These are phyloP conservation scores for Penicillium sp. DNA, from an alignment of 2,329 filamentous ascomycete genomes.

Conservation along the genomic window DNA sequence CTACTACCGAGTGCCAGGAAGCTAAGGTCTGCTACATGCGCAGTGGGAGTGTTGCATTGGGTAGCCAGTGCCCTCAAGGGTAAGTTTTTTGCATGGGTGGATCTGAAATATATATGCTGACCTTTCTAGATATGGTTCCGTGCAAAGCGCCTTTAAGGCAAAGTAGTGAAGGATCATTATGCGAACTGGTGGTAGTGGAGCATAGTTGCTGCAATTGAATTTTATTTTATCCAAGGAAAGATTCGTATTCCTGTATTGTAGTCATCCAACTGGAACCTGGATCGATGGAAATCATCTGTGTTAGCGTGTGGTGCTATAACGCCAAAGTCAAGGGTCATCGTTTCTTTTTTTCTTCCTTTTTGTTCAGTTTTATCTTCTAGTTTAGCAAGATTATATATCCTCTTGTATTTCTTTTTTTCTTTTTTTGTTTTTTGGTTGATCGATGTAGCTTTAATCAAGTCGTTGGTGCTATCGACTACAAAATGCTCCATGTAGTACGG, in stretches of 20 bases:
- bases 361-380: no score
- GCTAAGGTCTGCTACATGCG: conserved; percentile 62
- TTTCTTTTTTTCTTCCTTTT: no score
- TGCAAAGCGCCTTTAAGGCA: conserved; percentile 39
- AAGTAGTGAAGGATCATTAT: not conserved
- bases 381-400: no score
- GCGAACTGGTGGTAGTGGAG: not conserved
- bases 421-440: no score
- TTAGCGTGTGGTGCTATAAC: conserved; percentile 16
- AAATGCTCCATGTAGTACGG: not conserved
- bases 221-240: not conserved
- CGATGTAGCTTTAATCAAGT: not conserved
- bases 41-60: conserved; percentile 54
- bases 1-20: conserved; percentile 49
- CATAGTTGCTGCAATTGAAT: not conserved
- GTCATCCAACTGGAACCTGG: no score
- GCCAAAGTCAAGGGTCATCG: conserved; percentile 6
- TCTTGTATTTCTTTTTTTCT: no score
- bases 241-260: not conserved
- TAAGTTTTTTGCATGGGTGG: conserved; percentile 23
- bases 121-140: conserved; percentile 36
- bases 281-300: no score
- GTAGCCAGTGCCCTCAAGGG: conserved; percentile 53
- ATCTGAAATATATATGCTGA: conserved; percentile 3
- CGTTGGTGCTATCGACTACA: not conserved